Percentiles rank a stretch among this genome's conserved stretches.
These are phyloP conservation scores for Mortierella sp. DNA, from an alignment of 371 early-diverging fungal species.

Conservation along the genomic window DNA sequence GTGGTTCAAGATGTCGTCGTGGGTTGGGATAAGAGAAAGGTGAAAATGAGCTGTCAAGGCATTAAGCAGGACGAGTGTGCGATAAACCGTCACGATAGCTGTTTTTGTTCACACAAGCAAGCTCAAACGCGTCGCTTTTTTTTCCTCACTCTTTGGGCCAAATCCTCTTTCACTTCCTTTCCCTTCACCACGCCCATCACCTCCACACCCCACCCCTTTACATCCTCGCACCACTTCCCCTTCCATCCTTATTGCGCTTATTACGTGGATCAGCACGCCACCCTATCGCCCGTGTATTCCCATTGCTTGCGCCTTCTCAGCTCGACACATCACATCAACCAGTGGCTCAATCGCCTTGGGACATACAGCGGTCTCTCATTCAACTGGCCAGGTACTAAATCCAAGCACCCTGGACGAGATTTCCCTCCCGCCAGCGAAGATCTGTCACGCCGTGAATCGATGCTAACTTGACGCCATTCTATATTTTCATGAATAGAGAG, in stretches of 20 bases:
- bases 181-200: not conserved
- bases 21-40: not conserved
- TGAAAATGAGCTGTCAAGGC: not conserved
- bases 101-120: not conserved
- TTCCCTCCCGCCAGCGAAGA: not conserved
- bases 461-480: not conserved
- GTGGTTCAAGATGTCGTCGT: not conserved
- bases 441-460: not conserved
- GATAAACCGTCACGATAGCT: not conserved
- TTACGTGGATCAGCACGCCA: not conserved
- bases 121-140: conserved; percentile 2
- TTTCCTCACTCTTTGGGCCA: not conserved
- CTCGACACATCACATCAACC: not conserved
- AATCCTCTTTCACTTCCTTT: not conserved
- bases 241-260: not conserved
- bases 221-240: not conserved
- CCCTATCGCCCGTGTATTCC: not conserved
- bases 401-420: not conserved
- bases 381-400: not conserved
- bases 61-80: not conserved
- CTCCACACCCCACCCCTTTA: not conserved
- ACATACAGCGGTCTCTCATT: not conserved
- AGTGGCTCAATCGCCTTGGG: conserved; percentile 8
- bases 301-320: not conserved
- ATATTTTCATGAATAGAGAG: not conserved